Conservation (phyloP, 805 yeast species). For the Osmozyma mogii region DNA sequence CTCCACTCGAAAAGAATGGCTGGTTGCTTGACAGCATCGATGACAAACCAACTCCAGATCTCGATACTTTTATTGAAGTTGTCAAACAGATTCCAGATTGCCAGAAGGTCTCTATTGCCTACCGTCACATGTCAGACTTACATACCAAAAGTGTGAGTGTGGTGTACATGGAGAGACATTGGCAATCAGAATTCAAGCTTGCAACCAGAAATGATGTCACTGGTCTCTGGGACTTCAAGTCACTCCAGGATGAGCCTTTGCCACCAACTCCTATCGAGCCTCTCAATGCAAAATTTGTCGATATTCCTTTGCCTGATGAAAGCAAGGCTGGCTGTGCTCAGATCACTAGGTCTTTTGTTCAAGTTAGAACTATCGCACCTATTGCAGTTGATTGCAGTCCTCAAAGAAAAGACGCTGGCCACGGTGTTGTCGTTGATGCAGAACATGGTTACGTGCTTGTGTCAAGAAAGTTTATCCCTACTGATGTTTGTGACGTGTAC, state of each 20-base stretch:
- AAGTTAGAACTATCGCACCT: conserved; percentile 58
- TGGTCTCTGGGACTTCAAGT: conserved; percentile 49
- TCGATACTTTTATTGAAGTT: conserved; percentile 70
- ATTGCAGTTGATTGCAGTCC: conserved; percentile 72
- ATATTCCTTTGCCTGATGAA: conserved; percentile 50
- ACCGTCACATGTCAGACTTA: conserved; percentile 71
- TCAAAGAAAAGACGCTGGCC: conserved; percentile 49
- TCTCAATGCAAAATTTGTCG: conserved; percentile 61
- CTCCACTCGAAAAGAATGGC: conserved; percentile 54
- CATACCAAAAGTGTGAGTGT: conserved; percentile 67
- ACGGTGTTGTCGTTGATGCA: conserved; percentile 80
- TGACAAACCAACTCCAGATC: conserved; percentile 62
- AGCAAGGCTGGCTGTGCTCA: conserved; percentile 40
- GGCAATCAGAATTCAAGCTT: conserved; percentile 64
- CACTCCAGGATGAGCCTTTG: conserved; percentile 52
- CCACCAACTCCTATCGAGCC: conserved; percentile 47
- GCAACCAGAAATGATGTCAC: conserved; percentile 54
- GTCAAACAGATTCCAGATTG: conserved; percentile 74
- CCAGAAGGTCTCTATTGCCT: conserved; percentile 59
- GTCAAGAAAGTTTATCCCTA: conserved; percentile 74
- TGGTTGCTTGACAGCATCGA: conserved; percentile 79
- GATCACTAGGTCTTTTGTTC: conserved; percentile 62
- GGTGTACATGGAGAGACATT: conserved; percentile 74
- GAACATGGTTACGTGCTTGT: conserved; percentile 71
- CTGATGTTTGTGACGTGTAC: conserved; percentile 67